Evolutionary conservation across 192 early-diverging fungal genomes (phyloP).

Genomic region (Podila minutissima): DNA sequence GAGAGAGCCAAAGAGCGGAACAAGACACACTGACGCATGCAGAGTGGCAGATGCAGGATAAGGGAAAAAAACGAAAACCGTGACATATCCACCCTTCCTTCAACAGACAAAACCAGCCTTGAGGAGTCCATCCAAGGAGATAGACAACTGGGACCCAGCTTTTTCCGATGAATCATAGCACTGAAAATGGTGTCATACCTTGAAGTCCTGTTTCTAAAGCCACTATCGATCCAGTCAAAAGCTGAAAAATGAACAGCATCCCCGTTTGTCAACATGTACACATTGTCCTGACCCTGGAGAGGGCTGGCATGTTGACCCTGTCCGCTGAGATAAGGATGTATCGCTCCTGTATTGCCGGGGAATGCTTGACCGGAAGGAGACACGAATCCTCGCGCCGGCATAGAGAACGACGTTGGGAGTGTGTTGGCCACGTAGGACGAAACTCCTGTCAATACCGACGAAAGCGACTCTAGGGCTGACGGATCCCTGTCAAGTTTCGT

Average conservation of each 20-base stretch:
- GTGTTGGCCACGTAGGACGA: constrained; percentile 73
- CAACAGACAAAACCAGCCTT: no score
- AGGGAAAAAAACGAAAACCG: no score
- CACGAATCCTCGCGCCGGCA: constrained; percentile 34
- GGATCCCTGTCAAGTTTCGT: constrained; percentile 58
- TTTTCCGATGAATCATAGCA: not conserved
- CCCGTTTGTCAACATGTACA: constrained; percentile 37
- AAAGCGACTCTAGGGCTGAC: constrained; percentile 67
- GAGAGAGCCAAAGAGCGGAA: no score
- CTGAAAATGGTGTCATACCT: constrained; percentile 15
- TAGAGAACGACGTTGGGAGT: constrained; percentile 56
- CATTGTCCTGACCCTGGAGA: constrained; percentile 34
- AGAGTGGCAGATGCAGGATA: no score
- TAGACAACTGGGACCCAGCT: no score
- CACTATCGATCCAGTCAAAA: constrained; percentile 43
- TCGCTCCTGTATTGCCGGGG: not conserved
- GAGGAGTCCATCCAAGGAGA: no score
- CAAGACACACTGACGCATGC: no score
- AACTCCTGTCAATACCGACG: constrained; percentile 67
- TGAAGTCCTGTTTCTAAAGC: constrained; percentile 17
- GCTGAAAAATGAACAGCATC: constrained; percentile 42
- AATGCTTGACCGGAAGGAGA: constrained; percentile 32
- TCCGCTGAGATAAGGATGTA: constrained; percentile 9
- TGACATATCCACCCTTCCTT: no score
- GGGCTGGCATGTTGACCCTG: constrained; percentile 34